Conservation (phyloP, 1,139 yeast genomes). For the Taphrina wiesneri region DNA sequence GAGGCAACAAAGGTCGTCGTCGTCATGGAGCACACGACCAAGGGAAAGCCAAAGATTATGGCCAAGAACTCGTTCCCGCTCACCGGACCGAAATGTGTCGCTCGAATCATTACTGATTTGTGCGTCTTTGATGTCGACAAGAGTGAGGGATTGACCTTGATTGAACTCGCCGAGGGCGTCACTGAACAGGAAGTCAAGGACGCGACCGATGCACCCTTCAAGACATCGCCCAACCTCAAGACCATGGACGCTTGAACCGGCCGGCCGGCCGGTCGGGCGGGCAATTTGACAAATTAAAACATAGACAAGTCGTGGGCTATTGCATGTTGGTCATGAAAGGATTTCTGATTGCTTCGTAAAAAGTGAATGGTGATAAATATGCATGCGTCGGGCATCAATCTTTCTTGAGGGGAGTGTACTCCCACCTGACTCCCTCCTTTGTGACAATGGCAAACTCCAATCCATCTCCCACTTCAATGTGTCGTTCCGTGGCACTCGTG, state of each 20-base stretch:
- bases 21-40: constrained; percentile 55
- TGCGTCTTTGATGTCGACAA: constrained; percentile 54
- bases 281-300: too few species aligned
- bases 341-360: neutral
- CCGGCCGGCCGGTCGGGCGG: too few species aligned
- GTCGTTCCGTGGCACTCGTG: constrained; percentile 95
- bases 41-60: constrained; percentile 54
- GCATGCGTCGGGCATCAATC: constrained; percentile 53
- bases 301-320: neutral
- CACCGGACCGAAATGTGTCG: constrained; percentile 53
- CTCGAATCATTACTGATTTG: constrained; percentile 53
- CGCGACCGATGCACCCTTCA: constrained; percentile 52
- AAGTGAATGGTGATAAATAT: neutral
- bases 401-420: constrained; percentile 80
- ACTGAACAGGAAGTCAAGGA: constrained; percentile 50
- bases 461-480: constrained; percentile 96
- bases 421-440: constrained; percentile 85
- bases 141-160: constrained; percentile 48
- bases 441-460: constrained; percentile 87
- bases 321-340: neutral
- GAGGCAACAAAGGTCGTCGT: constrained; percentile 53
- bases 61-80: constrained; percentile 52
- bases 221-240: constrained; percentile 46
- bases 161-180: constrained; percentile 50
- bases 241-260: constrained; percentile 10